A percentile compares a stretch with the other conserved stretches of the same genome.
phyloP scores from a whole-genome alignment of 2,329 filamentous ascomycete genomes.

The Canariomyces notabilis region DNA sequence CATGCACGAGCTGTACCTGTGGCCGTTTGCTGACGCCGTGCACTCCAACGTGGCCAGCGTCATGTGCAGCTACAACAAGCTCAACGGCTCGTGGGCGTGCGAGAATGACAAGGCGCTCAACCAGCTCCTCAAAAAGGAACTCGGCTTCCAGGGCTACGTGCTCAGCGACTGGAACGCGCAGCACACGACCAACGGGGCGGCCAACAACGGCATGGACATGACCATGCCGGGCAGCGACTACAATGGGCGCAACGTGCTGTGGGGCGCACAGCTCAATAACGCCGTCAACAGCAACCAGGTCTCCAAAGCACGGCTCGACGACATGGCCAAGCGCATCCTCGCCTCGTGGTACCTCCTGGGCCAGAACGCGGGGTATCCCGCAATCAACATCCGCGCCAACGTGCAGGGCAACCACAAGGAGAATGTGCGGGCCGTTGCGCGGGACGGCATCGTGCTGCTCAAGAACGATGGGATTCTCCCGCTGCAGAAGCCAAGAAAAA shows the following conservation, averaged over 20 bases:
- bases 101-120: constrained; percentile 58
- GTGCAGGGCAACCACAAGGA: constrained; percentile 57
- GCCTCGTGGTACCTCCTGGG: constrained; percentile 56
- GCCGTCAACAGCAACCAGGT: constrained; percentile 56
- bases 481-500: constrained; percentile 46
- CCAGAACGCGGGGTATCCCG: constrained; percentile 48
- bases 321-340: constrained; percentile 62
- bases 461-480: constrained; percentile 61
- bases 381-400: constrained; percentile 48
- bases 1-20: constrained; percentile 62
- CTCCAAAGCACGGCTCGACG: constrained; percentile 55
- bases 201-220: constrained; percentile 71
- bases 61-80: constrained; percentile 71
- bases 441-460: constrained; percentile 59
- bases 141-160: constrained; percentile 65
- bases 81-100: constrained; percentile 65
- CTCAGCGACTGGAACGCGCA: constrained; percentile 70
- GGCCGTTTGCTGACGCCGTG: constrained; percentile 66
- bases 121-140: constrained; percentile 60
- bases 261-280: constrained; percentile 49
- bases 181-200: constrained; percentile 62
- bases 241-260: constrained; percentile 48
- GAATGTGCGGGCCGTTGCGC: constrained; percentile 52
- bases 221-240: constrained; percentile 68
- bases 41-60: constrained; percentile 58